Conservation (phyloP, 352 stramenopile genomes). For the Salisapilia sapeloensis region DNA sequence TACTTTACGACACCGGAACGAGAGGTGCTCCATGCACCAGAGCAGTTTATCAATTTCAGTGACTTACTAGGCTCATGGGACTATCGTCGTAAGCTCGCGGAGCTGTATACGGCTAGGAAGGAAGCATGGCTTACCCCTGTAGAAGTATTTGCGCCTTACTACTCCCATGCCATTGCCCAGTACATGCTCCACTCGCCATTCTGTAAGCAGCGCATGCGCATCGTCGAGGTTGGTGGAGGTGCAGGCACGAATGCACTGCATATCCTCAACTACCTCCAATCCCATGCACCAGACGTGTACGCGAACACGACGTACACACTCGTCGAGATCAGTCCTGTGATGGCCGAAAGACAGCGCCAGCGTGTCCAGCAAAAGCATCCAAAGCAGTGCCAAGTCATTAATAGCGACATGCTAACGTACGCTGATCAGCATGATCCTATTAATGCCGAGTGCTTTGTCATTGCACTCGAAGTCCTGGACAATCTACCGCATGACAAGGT, state of each 20-base stretch:
- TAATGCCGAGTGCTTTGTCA: slow-evolving; percentile 49
- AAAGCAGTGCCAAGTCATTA: slow-evolving; percentile 47
- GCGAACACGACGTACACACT: slow-evolving; percentile 71
- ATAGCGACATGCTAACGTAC: slow-evolving; percentile 69
- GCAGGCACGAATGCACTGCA: slow-evolving; percentile 81
- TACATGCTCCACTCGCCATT: slow-evolving; percentile 77
- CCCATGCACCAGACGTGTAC: slow-evolving; percentile 63
- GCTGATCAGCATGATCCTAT: slow-evolving; percentile 29
- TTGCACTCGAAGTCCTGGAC: slow-evolving; percentile 82
- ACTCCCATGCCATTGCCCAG: slow-evolving; percentile 73
- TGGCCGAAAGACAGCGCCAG: slow-evolving; percentile 62
- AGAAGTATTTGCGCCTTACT: slow-evolving; percentile 78
- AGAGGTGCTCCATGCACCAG: slow-evolving; percentile 54
- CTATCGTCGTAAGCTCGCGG: slow-evolving; percentile 38
- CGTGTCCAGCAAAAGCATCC: slow-evolving; percentile 40
- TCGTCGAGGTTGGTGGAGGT: slow-evolving; percentile 80
- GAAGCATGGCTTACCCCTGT: slow-evolving; percentile 85
- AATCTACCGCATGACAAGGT: slow-evolving; percentile 88
- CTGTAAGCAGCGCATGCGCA: slow-evolving; percentile 25
- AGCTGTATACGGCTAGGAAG: slow-evolving; percentile 44
- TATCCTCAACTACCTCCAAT: slow-evolving; percentile 75
- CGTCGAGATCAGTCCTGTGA: slow-evolving; percentile 78
- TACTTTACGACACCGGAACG: slow-evolving; percentile 71
- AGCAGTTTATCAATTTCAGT: slow-evolving; percentile 44
- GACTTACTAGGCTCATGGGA: slow-evolving; percentile 61